These are phyloP conservation scores for Phytophthora cactorum DNA, from an alignment of 352 stramenopile genomes.

Conservation along the genomic window DNA sequence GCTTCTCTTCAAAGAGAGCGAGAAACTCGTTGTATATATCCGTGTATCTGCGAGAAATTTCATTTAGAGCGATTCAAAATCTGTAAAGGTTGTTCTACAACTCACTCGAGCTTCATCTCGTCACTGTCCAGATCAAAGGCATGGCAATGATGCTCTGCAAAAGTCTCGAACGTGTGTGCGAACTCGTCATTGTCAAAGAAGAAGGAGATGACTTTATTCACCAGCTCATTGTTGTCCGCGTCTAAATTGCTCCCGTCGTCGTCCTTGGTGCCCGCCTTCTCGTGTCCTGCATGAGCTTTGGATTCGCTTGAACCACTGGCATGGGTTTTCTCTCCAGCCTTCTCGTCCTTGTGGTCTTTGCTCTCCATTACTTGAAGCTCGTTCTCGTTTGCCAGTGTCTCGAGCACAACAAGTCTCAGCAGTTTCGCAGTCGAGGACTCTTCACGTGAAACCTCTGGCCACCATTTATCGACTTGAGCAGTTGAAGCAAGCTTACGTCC, in stretches of 20 bases:
- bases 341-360: slow-evolving; percentile 36
- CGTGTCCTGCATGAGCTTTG: slow-evolving; percentile 28
- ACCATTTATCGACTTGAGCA: neutral
- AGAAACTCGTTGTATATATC: slow-evolving; percentile 85
- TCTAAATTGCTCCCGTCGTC: slow-evolving; percentile 32
- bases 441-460: slow-evolving; percentile 20
- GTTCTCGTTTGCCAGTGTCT: slow-evolving; percentile 8
- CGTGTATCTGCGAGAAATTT: slow-evolving; percentile 57
- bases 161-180: slow-evolving; percentile 70
- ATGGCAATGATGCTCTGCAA: slow-evolving; percentile 66
- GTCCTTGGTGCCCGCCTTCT: slow-evolving; percentile 41
- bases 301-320: slow-evolving; percentile 18
- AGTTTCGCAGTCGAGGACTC: slow-evolving; percentile 24
- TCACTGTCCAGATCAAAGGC: slow-evolving; percentile 73
- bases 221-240: slow-evolving; percentile 37
- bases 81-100: neutral
- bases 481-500: too few relatives aligned
- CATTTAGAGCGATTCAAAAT: neutral
- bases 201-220: slow-evolving; percentile 72
- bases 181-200: slow-evolving; percentile 88
- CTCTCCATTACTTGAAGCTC: slow-evolving; percentile 39
- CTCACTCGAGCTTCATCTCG: slow-evolving; percentile 83
- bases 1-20: slow-evolving; percentile 73
- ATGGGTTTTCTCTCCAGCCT: slow-evolving; percentile 27
- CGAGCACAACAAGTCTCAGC: neutral